These are phyloP conservation scores for Ascochyta clinopodiicola DNA, from an alignment of 2,329 filamentous ascomycete species.

Conservation along the genomic window DNA sequence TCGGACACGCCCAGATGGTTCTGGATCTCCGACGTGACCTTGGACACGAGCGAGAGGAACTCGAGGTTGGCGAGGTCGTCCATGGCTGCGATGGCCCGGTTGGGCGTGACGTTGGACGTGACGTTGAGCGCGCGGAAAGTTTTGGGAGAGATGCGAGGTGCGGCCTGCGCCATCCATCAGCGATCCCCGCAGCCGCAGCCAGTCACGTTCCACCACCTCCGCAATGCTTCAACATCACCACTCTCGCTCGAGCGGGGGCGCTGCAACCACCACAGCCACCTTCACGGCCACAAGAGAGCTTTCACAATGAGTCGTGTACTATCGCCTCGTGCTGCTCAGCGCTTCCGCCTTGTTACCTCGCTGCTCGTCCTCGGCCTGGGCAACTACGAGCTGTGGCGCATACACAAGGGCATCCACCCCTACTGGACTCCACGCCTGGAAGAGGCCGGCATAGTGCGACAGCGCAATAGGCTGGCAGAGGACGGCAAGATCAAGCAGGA, in stretches of 20 bases:
- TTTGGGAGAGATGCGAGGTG: neutral
- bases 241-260: neutral
- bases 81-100: conserved; percentile 59
- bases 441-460: conserved; percentile 23
- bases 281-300: neutral
- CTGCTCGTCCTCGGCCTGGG: conserved; percentile 26
- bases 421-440: conserved; percentile 32
- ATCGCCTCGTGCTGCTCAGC: conserved; percentile 6
- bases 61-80: conserved; percentile 92
- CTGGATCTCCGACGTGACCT: conserved; percentile 90
- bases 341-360: conserved; percentile 19
- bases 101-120: conserved; percentile 1
- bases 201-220: conserved; percentile 21
- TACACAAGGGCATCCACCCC: conserved; percentile 39
- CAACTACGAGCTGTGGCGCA: conserved; percentile 37
- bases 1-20: conserved; percentile 93
- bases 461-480: conserved; percentile 15
- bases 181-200: conserved; percentile 12
- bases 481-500: conserved; percentile 5
- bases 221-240: conserved; percentile 1
- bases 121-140: conserved; percentile 3
- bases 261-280: neutral
- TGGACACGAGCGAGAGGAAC: conserved; percentile 90
- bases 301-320: conserved; percentile 22
- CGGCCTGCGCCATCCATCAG: no score